Conservation (phyloP, 2,329 filamentous ascomycete genomes). For the Huntiella savannae region DNA sequence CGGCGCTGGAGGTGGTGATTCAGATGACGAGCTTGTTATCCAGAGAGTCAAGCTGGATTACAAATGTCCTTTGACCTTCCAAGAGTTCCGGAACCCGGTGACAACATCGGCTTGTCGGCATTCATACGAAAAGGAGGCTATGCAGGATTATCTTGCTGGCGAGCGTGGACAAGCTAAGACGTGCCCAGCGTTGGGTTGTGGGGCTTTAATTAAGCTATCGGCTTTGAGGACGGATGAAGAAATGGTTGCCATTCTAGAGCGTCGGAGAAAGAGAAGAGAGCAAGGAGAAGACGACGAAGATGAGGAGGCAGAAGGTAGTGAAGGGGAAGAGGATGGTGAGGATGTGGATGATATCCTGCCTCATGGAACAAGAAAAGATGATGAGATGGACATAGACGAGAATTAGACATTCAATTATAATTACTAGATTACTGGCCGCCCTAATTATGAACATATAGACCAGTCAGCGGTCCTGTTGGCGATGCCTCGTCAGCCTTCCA, state of each 20-base stretch:
- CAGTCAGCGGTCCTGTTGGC: background rate
- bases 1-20: conserved; percentile 29
- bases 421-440: background rate
- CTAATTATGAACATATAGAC: conserved; percentile 3
- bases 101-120: conserved; percentile 51
- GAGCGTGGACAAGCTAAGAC: conserved; percentile 23
- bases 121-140: conserved; percentile 48
- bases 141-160: conserved; percentile 39
- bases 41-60: conserved; percentile 43
- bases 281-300: conserved; percentile 1
- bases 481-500: background rate
- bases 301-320: conserved; percentile 4
- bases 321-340: conserved; percentile 6
- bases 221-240: conserved; percentile 3
- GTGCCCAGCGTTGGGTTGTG: conserved; percentile 11
- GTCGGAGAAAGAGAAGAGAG: conserved; percentile 1
- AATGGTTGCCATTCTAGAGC: conserved; percentile 6
- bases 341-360: conserved; percentile 1
- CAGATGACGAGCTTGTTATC: conserved; percentile 51
- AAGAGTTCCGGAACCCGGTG: conserved; percentile 44
- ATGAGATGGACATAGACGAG: background rate
- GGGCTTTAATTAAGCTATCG: conserved; percentile 23
- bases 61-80: conserved; percentile 50
- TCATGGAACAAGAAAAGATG: conserved; percentile 1
- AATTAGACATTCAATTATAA: background rate